These are phyloP conservation scores for Fomitopsis serialis DNA, from an alignment of 768 basidiomycete genomes.

Conservation along the genomic window DNA sequence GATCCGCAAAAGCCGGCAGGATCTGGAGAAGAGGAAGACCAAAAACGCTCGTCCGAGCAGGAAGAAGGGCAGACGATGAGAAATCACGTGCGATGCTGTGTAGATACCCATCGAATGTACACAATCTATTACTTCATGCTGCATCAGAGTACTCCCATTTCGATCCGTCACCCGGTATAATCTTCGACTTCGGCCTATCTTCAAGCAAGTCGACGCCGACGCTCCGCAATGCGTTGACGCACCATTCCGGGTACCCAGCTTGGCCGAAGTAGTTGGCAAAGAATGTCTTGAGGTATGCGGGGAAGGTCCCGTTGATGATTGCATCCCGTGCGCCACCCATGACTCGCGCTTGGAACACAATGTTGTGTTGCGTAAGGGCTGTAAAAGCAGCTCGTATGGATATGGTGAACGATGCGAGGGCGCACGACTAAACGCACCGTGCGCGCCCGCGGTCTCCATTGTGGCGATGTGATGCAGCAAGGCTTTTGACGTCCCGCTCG, in stretches of 20 bases:
- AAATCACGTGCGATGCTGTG: slow-evolving; percentile 4
- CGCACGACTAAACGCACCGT: slow-evolving; percentile 41
- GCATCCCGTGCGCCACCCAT: slow-evolving; percentile 85
- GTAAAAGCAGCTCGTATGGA: not conserved
- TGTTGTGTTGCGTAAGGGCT: slow-evolving; percentile 82
- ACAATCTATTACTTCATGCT: slow-evolving; percentile 2
- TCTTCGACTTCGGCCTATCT: slow-evolving; percentile 37
- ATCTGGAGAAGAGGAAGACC: slow-evolving; percentile 56
- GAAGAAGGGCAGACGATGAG: slow-evolving; percentile 37
- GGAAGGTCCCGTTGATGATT: slow-evolving; percentile 74
- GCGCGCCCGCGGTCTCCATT: slow-evolving; percentile 81
- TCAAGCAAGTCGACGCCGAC: slow-evolving; percentile 83
- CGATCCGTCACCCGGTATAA: slow-evolving; percentile 57
- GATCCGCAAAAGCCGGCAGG: slow-evolving; percentile 72
- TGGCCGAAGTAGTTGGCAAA: slow-evolving; percentile 75
- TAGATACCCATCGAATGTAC: not conserved
- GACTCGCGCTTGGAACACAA: slow-evolving; percentile 80
- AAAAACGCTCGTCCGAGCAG: slow-evolving; percentile 77
- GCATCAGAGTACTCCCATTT: slow-evolving; percentile 77
- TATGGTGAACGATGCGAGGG: too few species aligned
- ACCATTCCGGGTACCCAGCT: slow-evolving; percentile 83
- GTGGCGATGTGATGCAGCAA: slow-evolving; percentile 72
- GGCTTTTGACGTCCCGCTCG: slow-evolving; percentile 59
- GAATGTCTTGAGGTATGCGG: slow-evolving; percentile 69
- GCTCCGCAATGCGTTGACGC: slow-evolving; percentile 74